Conservation (phyloP, 2,329 filamentous ascomycete genomes). For the Cryphonectria parasitica region DNA sequence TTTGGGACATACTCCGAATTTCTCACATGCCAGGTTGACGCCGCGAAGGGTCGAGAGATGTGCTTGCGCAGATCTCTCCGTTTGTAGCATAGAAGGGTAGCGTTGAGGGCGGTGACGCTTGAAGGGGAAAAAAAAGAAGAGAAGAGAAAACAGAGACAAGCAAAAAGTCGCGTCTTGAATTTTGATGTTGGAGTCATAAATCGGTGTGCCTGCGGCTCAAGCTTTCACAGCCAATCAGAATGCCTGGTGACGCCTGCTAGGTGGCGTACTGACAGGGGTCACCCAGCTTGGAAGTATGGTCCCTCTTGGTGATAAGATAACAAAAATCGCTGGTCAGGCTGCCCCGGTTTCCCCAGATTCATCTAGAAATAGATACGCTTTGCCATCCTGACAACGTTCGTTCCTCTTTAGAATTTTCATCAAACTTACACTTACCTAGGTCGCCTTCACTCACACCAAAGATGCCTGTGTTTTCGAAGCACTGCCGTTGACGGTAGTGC, state of each 20-base stretch:
- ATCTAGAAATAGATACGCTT: not conserved
- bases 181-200: slow-evolving; percentile 21
- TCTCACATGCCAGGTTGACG: slow-evolving; percentile 73
- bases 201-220: slow-evolving; percentile 18
- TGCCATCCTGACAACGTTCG: not conserved
- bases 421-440: not conserved
- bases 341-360: slow-evolving; percentile 10
- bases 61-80: slow-evolving; percentile 53
- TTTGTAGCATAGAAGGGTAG: slow-evolving; percentile 91
- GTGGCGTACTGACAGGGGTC: not conserved
- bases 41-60: slow-evolving; percentile 37
- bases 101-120: slow-evolving; percentile 80
- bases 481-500: slow-evolving; percentile 23
- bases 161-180: slow-evolving; percentile 1
- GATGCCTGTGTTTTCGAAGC: slow-evolving; percentile 19
- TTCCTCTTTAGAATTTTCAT: not conserved
- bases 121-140: slow-evolving; percentile 39
- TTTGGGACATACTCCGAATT: slow-evolving; percentile 46
- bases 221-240: slow-evolving; percentile 7
- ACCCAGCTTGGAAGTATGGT: not conserved
- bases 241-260: not conserved
- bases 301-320: slow-evolving; percentile 8
- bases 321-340: slow-evolving; percentile 12
- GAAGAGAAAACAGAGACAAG: not conserved
- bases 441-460: slow-evolving; percentile 2